Evolutionary conservation across 176 grass and related monocot species (phyloP).

Genomic region (Cenchrus fungigraminus): DNA sequence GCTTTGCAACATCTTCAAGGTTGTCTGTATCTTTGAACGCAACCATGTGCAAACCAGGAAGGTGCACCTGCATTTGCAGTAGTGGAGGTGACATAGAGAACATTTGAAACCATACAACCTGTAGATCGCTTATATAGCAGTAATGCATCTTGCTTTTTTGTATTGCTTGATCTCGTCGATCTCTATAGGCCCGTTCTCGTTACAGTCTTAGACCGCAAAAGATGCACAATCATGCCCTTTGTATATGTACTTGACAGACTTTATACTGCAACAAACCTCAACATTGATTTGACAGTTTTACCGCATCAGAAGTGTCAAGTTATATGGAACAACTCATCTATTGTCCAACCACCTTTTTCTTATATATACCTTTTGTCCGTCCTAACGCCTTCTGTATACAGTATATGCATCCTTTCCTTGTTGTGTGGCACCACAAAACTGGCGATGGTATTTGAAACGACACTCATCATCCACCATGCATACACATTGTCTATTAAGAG

Average conservation of each 20-base stretch:
- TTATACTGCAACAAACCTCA: background rate
- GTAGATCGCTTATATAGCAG: background rate
- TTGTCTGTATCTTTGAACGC: background rate
- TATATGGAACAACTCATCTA: background rate
- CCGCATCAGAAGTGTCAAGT: background rate
- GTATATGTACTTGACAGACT: background rate
- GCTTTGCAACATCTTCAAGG: conserved; percentile 29
- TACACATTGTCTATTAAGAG: background rate
- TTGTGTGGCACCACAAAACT: background rate
- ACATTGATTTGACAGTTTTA: background rate
- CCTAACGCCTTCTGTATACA: background rate
- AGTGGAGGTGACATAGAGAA: background rate
- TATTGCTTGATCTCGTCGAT: background rate
- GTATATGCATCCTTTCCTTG: background rate
- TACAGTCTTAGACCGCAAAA: background rate
- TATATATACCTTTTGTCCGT: background rate
- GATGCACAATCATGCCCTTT: background rate
- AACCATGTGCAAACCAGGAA: background rate
- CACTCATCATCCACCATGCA: background rate
- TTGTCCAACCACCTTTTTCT: background rate
- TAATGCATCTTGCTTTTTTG: background rate
- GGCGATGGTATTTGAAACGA: background rate
- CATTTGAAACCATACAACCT: background rate
- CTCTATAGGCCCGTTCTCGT: background rate
- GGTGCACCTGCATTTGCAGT: background rate